Evolutionary conservation across 2,329 filamentous ascomycete species (phyloP).

Genomic region (Botrytis deweyae): DNA sequence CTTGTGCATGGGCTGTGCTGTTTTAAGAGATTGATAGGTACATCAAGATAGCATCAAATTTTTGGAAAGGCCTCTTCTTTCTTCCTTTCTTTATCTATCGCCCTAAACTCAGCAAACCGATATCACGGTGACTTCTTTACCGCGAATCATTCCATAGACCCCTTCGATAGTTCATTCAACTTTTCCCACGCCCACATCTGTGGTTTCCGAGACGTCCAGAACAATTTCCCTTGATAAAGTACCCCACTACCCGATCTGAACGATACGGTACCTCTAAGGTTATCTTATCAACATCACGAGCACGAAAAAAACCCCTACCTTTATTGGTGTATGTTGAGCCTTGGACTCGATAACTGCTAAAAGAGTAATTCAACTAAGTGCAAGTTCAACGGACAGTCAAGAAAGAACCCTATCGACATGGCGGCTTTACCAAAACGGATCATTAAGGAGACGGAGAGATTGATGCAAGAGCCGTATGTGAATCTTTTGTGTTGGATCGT

Average conservation of each 20-base stretch:
- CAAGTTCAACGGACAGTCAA: neutral
- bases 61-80: neutral
- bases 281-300: slow-evolving; percentile 21
- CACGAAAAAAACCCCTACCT: slow-evolving; percentile 3
- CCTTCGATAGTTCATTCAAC: neutral
- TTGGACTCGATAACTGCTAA: slow-evolving; percentile 6
- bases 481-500: neutral
- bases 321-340: neutral
- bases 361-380: neutral
- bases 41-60: neutral
- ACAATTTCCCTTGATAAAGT: neutral
- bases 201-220: neutral
- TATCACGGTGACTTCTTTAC: neutral
- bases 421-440: slow-evolving; percentile 95
- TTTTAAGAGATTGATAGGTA: neutral
- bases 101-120: neutral
- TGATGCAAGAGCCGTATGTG: slow-evolving; percentile 81
- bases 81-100: no score
- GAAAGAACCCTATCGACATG: slow-evolving; percentile 43
- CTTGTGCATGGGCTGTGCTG: neutral
- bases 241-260: slow-evolving; percentile 11
- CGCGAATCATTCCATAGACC: neutral
- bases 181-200: neutral
- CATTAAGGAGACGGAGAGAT: slow-evolving; percentile 95
- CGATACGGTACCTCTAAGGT: slow-evolving; percentile 11